These are phyloP conservation scores for Delonix regia DNA, from an alignment of 306 rosid genomes.

Conservation along the genomic window DNA sequence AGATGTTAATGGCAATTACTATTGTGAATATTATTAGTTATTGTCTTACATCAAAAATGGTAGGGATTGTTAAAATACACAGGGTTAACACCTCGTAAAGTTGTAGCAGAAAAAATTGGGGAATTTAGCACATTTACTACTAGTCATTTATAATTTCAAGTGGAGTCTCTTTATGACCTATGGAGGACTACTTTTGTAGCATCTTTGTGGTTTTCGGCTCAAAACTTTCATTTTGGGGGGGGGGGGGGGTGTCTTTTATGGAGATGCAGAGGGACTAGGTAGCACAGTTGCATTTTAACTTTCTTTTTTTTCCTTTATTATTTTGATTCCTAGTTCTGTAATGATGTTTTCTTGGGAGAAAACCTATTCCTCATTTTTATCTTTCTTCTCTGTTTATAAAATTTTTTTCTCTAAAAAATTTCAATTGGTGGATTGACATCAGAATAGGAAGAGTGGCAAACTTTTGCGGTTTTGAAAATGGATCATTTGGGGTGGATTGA, in stretches of 20 bases:
- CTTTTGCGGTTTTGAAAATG: too few relatives aligned
- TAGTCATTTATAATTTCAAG: not conserved
- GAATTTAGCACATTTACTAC: not conserved
- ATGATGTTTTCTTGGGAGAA: too few relatives aligned
- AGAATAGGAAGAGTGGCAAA: too few relatives aligned
- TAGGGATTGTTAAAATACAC: not conserved
- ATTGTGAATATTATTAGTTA: conserved; percentile 4
- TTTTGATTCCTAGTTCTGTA: too few relatives aligned
- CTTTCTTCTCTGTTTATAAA: too few relatives aligned
- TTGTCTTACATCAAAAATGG: not conserved
- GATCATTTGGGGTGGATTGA: too few relatives aligned
- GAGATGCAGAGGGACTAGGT: not conserved
- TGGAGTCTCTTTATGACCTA: not conserved
- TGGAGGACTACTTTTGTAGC: not conserved
- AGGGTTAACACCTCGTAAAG: conserved; percentile 5
- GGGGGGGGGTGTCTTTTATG: not conserved
- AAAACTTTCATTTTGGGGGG: too few relatives aligned
- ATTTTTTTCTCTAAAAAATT: too few relatives aligned
- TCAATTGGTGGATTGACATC: too few relatives aligned
- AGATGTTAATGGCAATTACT: not conserved
- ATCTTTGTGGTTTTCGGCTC: not conserved
- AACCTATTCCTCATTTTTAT: too few relatives aligned
- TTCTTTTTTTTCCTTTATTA: too few relatives aligned
- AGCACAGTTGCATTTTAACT: not conserved
- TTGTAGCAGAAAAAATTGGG: not conserved